Base-by-base conservation (phyloP, 2,329 filamentous ascomycete genomes). In the Clonostachys rosea region DNA sequence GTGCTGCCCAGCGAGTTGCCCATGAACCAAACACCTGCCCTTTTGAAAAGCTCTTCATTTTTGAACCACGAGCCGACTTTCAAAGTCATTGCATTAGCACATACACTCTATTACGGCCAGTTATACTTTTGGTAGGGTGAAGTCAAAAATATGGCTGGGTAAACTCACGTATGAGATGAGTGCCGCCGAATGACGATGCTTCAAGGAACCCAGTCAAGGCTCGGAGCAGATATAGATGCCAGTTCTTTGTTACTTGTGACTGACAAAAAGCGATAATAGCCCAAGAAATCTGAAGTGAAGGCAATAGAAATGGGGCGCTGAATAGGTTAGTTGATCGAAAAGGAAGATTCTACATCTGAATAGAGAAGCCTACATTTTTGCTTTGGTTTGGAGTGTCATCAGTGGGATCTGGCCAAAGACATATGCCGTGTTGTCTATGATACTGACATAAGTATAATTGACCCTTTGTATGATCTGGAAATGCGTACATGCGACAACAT, bases 21-120 rank as follows among this genome's bases (percentile, higher is more conserved):
- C 51, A 73, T 66, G 42, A 66, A 77, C 67, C 74, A 78, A 2
- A 75, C 65, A 0, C 73, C 72, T 0, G 72, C 70, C 8, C 75
- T 65, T 52, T 78, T 78, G 51, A 73, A 76, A 0, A 67, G 59
- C 24, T 65, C 62, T 11, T 56, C 52, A 16, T 59, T 59, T 9
- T 56, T 59, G 45, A 64, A 64, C 62, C 61, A 65, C 5, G 58
- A 62, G 33, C 45, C 48, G 11, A 44, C 48, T 49, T 24, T 3
- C n/a, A 20, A 36, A 9, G 24, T 6, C n/a, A n/a, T 40, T 34
- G 41, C 20, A 46, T 34, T 17, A 40, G 24, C n/a, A 9, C n/a
- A 30, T 30, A 8, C 14, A 14, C 8, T 12, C 6, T 12, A 30
- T 17, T 10, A 24, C 14, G 7, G 12, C 34, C 30, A 18, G 16